Percentiles rank a stretch among this genome's conserved stretches.
phyloP scores from a whole-genome alignment of 73 alveolate species.

The Uronychia setigera region DNA sequence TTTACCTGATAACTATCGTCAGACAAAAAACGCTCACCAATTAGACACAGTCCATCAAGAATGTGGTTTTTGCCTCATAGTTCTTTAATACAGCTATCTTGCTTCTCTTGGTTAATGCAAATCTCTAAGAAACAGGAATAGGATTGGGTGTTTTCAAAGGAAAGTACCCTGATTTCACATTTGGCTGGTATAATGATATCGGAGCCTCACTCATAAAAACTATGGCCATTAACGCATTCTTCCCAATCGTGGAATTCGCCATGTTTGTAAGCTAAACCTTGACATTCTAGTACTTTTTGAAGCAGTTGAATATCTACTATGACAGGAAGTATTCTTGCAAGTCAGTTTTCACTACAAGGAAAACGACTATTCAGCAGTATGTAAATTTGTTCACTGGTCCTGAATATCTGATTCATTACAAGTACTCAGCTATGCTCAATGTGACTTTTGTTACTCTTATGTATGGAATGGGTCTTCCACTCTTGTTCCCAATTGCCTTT shows the following conservation, averaged over 20 bases:
- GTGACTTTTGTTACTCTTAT: slow-evolving; percentile 29
- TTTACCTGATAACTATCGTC: slow-evolving; percentile 15
- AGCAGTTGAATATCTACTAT: background rate
- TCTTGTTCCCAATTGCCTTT: slow-evolving; percentile 50
- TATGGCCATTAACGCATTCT: slow-evolving; percentile 39
- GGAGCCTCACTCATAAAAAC: slow-evolving; percentile 45
- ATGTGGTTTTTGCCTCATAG: slow-evolving; percentile 25
- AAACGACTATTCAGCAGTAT: slow-evolving; percentile 43
- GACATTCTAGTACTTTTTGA: slow-evolving; percentile 7
- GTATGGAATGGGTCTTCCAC: slow-evolving; percentile 61
- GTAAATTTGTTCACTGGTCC: slow-evolving; percentile 60
- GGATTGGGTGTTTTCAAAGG: slow-evolving; percentile 26
- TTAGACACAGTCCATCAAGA: slow-evolving; percentile 23
- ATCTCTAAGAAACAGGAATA: slow-evolving; percentile 19
- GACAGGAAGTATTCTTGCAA: slow-evolving; percentile 34
- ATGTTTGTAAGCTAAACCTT: background rate
- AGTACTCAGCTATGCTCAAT: slow-evolving; percentile 35
- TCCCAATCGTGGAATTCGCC: slow-evolving; percentile 34
- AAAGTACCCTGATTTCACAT: slow-evolving; percentile 38
- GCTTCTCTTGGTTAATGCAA: slow-evolving; percentile 33
- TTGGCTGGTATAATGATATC: slow-evolving; percentile 46
- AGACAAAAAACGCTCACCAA: slow-evolving; percentile 29
- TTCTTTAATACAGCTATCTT: slow-evolving; percentile 58
- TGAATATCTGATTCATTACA: slow-evolving; percentile 47
- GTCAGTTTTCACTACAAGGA: slow-evolving; percentile 5